A percentile compares a stretch with the other conserved stretches of the same genome.
These are phyloP conservation scores for Phytophthora ohioensis DNA, from an alignment of 352 stramenopile genomes.

Conservation along the genomic window DNA sequence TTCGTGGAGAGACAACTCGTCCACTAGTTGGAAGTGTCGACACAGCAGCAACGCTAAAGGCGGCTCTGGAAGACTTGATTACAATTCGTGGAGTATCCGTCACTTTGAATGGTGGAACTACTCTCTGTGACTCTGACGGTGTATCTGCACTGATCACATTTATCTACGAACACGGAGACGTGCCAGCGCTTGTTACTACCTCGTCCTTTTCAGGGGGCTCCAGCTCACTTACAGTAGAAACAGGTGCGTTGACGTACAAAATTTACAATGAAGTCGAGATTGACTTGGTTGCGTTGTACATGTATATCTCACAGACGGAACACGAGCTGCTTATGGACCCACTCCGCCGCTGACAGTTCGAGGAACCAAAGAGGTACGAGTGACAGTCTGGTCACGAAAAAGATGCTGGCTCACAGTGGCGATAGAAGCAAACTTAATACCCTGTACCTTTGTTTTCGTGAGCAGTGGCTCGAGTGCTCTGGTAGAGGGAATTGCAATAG, in stretches of 20 bases:
- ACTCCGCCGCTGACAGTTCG: constrained; percentile 36
- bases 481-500: constrained; percentile 65
- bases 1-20: constrained; percentile 61
- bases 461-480: constrained; percentile 73
- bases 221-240: constrained; percentile 47
- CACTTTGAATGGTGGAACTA: constrained; percentile 50
- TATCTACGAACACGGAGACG: constrained; percentile 69
- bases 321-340: constrained; percentile 44
- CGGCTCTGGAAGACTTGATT: constrained; percentile 55
- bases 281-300: background rate
- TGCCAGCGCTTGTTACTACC: constrained; percentile 56
- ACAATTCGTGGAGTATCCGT: constrained; percentile 66
- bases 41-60: constrained; percentile 52
- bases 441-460: background rate
- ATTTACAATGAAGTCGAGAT: background rate
- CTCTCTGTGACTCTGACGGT: constrained; percentile 59
- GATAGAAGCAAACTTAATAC: background rate
- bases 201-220: constrained; percentile 45
- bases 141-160: constrained; percentile 76
- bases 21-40: constrained; percentile 50
- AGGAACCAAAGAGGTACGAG: constrained; percentile 72
- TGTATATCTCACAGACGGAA: constrained; percentile 38
- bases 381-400: background rate
- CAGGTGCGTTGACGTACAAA: constrained; percentile 24
- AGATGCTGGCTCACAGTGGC: too few relatives aligned